Base-by-base conservation (phyloP, 495 filamentous ascomycete genomes). In the Elasticomyces elasticus region DNA sequence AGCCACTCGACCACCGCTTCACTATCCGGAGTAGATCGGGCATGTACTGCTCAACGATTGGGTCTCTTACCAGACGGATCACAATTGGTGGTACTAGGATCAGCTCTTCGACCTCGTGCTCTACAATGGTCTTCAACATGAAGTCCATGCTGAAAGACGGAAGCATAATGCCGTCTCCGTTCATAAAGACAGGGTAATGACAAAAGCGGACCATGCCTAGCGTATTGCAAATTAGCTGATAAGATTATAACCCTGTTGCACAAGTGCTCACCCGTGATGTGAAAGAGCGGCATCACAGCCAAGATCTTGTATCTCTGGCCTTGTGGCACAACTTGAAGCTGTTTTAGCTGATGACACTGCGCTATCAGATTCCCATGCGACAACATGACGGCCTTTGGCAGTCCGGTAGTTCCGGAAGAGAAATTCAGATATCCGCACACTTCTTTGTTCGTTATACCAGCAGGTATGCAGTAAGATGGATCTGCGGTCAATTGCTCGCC, bases 61-160 rank as follows among this genome's bases (percentile, higher is more conserved):
- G 73, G 52, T 84, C 80, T 23, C 77, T 74, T 19, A 83, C 76
- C 22, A 86, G 65, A 10, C 82, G 78, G 56, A 86, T 83, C 6
- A 84, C 65, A 52, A 86, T 82, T 0, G 83, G 83, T 9, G 83
- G 83, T 4, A 86, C 83, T 56, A 84, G 72, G 37, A 84, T 76
- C 46, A 85, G 60, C 55, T 86, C 81, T 0, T 64, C 67, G 54
- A 86, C 72, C 41, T 74, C 56, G 58, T 77, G 73, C 45, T 76
- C 62, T 24, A 67, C 65, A 15, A 63, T 58, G 15, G 61, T 38
- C 5, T 45, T 42, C 7, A 60, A 35, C 54, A 63, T 60, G 41
- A 11, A 31, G 17, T 54, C 49, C 57, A 63, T 60, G 25, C 25
- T 49, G 51, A 63, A 63, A 5, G 46, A 26, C 5, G 54, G 57